Conservation (phyloP, 805 yeast genomes). For the Spathaspora gorwiae region DNA sequence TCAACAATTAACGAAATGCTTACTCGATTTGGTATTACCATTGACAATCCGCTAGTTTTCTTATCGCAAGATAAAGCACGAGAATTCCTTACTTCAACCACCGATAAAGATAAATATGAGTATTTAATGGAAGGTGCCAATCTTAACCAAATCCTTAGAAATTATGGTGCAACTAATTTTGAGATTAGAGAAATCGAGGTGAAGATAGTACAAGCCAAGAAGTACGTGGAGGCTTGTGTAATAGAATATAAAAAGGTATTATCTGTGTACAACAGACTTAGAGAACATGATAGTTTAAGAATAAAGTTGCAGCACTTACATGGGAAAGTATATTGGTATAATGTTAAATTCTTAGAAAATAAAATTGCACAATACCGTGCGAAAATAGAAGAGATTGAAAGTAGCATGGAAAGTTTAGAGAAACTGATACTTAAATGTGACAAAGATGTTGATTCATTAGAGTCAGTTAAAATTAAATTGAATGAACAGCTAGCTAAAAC, state of each 20-base stretch:
- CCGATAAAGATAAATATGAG: slow-evolving; percentile 66
- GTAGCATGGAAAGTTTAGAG: slow-evolving; percentile 13
- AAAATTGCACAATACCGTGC: slow-evolving; percentile 15
- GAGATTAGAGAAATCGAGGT: slow-evolving; percentile 26
- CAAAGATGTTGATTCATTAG: background rate
- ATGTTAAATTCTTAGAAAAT: slow-evolving; percentile 27
- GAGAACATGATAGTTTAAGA: slow-evolving; percentile 30
- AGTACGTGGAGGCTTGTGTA: slow-evolving; percentile 20
- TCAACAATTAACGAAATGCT: slow-evolving; percentile 64
- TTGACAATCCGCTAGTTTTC: slow-evolving; percentile 88
- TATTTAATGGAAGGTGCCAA: slow-evolving; percentile 80
- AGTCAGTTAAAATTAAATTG: background rate
- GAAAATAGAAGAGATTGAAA: slow-evolving; percentile 12
- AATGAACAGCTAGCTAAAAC: background rate
- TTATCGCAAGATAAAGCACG: slow-evolving; percentile 93
- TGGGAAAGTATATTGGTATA: slow-evolving; percentile 42
- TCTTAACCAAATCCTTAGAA: slow-evolving; percentile 59
- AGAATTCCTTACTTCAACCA: slow-evolving; percentile 74
- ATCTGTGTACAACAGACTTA: slow-evolving; percentile 28
- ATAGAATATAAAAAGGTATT: slow-evolving; percentile 25
- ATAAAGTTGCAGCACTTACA: slow-evolving; percentile 27
- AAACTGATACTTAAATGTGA: slow-evolving; percentile 11
- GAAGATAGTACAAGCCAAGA: slow-evolving; percentile 22
- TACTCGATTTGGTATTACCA: slow-evolving; percentile 67
- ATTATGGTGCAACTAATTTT: slow-evolving; percentile 34